These are phyloP conservation scores for Beauveria sp. DNA, from an alignment of 2,329 filamentous ascomycete species.

Conservation along the genomic window DNA sequence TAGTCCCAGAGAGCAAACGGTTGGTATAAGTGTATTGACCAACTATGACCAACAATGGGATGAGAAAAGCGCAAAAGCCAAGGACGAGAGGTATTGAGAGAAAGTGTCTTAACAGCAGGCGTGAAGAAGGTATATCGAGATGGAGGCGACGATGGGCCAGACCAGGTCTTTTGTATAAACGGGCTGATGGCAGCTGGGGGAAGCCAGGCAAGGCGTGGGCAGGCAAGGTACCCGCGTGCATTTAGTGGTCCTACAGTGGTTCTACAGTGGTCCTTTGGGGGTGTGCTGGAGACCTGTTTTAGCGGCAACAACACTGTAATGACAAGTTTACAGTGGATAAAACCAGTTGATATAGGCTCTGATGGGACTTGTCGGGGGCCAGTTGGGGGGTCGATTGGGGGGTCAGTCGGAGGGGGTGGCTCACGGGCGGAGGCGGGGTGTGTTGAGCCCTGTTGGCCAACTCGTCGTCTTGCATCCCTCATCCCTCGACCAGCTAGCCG, in stretches of 20 bases:
- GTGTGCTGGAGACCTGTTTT: not conserved
- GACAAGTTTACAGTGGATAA: not conserved
- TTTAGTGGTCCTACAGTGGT: not conserved
- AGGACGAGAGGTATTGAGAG: not conserved
- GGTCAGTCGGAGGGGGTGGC: not conserved
- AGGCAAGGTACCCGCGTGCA: not conserved
- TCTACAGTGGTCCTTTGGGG: not conserved
- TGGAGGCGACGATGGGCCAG: slow-evolving; percentile 15
- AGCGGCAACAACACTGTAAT: not conserved
- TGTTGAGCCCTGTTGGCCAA: not conserved
- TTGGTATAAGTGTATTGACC: not conserved
- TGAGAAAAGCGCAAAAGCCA: not conserved
- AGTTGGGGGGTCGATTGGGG: not conserved
- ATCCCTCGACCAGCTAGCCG: not conserved
- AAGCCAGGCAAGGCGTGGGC: not conserved
- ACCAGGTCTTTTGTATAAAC: slow-evolving; percentile 12
- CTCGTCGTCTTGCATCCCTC: not conserved
- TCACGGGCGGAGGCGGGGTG: not conserved
- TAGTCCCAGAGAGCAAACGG: not conserved
- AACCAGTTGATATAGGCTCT: not conserved
- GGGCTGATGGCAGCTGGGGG: not conserved
- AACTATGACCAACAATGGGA: not conserved
- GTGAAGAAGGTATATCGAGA: not conserved
- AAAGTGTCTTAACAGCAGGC: not conserved
- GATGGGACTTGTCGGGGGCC: not conserved